These are phyloP conservation scores for Vitis rupestris DNA, from an alignment of 164 flowering plant genomes.

Conservation along the genomic window DNA sequence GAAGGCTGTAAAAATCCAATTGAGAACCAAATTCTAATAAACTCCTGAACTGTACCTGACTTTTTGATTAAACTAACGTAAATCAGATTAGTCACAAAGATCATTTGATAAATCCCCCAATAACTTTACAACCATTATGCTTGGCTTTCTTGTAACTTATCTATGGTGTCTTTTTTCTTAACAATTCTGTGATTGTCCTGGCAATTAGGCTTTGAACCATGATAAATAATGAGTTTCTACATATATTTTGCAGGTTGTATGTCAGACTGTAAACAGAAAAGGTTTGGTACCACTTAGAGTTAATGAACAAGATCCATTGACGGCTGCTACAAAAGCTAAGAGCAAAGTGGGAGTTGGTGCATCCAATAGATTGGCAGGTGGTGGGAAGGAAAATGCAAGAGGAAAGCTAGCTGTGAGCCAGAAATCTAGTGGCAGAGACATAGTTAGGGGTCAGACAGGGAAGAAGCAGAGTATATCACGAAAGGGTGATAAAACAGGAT, in stretches of 20 bases:
- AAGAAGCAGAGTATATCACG: slow-evolving; percentile 7
- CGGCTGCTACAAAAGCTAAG: slow-evolving; percentile 18
- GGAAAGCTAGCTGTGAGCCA: slow-evolving; percentile 10
- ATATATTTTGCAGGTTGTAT: slow-evolving; percentile 24
- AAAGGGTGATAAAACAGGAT: slow-evolving; percentile 16
- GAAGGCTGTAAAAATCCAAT: slow-evolving; percentile 3
- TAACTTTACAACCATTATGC: too few relatives aligned
- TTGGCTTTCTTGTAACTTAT: neutral
- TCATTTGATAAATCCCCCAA: too few relatives aligned
- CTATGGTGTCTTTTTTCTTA: neutral
- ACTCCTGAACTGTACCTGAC: neutral
- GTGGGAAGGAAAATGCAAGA: slow-evolving; percentile 39
- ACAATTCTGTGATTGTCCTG: neutral
- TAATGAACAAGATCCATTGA: slow-evolving; percentile 17
- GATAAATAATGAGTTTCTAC: neutral
- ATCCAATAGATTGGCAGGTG: slow-evolving; percentile 7
- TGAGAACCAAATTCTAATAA: neutral
- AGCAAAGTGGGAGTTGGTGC: slow-evolving; percentile 5
- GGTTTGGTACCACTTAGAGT: slow-evolving; percentile 16
- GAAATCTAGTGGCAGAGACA: slow-evolving; percentile 20
- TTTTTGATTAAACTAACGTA: too few relatives aligned
- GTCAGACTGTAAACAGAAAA: slow-evolving; percentile 18
- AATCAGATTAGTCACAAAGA: too few relatives aligned
- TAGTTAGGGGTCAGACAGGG: slow-evolving; percentile 17
- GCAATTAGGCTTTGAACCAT: neutral